These are phyloP conservation scores for Dillenia suffruticosa DNA, from an alignment of 164 flowering plant species.

Conservation along the genomic window DNA sequence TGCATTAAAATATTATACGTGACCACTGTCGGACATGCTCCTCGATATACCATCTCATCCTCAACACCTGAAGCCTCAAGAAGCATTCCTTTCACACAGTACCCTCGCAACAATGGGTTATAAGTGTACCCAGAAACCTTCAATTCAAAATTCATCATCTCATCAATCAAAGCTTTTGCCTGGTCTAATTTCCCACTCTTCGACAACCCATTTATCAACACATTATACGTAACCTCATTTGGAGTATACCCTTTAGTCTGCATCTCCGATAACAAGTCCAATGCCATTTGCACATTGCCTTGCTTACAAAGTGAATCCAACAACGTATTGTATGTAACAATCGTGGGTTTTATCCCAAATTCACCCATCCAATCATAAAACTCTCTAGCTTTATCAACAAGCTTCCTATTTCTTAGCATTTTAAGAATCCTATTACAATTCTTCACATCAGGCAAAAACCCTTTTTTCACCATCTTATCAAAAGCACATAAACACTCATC, in stretches of 20 bases:
- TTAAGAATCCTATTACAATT: conserved; percentile 67
- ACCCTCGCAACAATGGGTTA: conserved; percentile 62
- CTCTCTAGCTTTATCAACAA: conserved; percentile 31
- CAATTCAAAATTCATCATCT: conserved; percentile 46
- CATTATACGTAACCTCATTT: conserved; percentile 59
- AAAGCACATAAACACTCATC: conserved; percentile 45
- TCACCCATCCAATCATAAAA: conserved; percentile 44
- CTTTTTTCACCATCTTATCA: conserved; percentile 48
- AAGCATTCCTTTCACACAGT: conserved; percentile 42
- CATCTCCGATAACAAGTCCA: conserved; percentile 48
- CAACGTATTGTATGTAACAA: conserved; percentile 62
- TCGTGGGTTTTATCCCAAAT: conserved; percentile 43
- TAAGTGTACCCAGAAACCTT: conserved; percentile 43
- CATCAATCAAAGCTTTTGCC: conserved; percentile 40
- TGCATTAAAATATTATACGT: conserved; percentile 53
- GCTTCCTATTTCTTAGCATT: conserved; percentile 40
- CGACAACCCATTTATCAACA: conserved; percentile 55
- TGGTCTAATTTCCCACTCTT: conserved; percentile 41
- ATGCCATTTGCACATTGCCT: conserved; percentile 38
- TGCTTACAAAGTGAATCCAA: conserved; percentile 52
- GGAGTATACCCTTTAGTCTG: conserved; percentile 44
- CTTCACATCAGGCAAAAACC: conserved; percentile 52
- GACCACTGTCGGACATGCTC: conserved; percentile 38
- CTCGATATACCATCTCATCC: conserved; percentile 45
- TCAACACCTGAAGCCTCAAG: conserved; percentile 38